Conservation (phyloP, 768 basidiomycete genomes). For the Neoboletus subvelutipes region DNA sequence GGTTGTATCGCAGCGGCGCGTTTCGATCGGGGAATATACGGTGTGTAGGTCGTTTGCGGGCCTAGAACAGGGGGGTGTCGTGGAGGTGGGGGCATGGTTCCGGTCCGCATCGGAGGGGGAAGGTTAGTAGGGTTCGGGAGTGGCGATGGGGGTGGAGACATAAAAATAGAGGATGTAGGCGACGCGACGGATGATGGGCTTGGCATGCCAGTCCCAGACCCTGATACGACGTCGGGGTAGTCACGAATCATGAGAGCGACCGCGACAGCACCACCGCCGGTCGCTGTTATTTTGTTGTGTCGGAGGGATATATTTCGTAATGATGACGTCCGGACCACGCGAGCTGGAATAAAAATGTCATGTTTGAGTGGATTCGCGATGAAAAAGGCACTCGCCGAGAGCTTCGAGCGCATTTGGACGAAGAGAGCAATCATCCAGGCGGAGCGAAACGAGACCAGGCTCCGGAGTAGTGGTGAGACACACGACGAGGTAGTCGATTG, state of each 20-base stretch:
- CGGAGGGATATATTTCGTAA: conserved; percentile 88
- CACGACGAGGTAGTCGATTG: conserved; percentile 76
- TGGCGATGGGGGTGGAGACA: conserved; percentile 35
- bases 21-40: conserved; percentile 71
- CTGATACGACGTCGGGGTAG: conserved; percentile 77
- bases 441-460: conserved; percentile 67
- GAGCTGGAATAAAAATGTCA: conserved; percentile 45
- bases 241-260: conserved; percentile 96
- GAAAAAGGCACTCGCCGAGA: conserved; percentile 55
- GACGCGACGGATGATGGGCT: conserved; percentile 11
- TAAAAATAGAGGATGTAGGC: conserved; percentile 18
- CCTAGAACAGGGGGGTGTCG: conserved; percentile 48
- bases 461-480: conserved; percentile 47
- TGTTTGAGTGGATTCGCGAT: background rate
- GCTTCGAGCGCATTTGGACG: conserved; percentile 73
- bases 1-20: conserved; percentile 34
- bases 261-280: conserved; percentile 89
- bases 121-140: conserved; percentile 28
- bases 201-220: background rate
- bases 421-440: conserved; percentile 84
- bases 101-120: conserved; percentile 30
- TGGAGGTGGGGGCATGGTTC: conserved; percentile 47
- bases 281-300: conserved; percentile 79
- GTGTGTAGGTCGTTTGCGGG: conserved; percentile 76
- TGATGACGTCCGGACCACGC: conserved; percentile 78